phyloP scores from a whole-genome alignment of 495 filamentous ascomycete species.

The Aspergillus egyptiacus region DNA sequence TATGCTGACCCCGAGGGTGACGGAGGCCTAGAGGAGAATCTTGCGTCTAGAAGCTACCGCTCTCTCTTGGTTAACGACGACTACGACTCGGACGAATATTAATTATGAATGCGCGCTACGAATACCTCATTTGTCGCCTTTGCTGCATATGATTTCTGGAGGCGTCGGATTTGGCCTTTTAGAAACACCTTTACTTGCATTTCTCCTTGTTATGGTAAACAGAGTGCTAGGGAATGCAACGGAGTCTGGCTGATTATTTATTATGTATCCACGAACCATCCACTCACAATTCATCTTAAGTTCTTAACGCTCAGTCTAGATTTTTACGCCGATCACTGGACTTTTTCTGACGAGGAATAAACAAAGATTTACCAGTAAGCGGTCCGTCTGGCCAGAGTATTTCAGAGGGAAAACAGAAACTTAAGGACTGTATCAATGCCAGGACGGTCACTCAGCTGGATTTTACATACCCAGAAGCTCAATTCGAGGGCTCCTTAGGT shows the following conservation, averaged over 20 bases:
- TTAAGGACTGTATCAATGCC: too few species aligned
- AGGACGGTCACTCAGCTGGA: too few species aligned
- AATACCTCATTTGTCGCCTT: background rate
- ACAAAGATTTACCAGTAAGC: too few species aligned
- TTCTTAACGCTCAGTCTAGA: background rate
- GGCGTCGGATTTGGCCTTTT: background rate
- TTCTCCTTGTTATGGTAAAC: background rate
- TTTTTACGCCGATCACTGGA: too few species aligned
- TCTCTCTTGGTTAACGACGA: slow-evolving; percentile 45
- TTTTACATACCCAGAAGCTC: too few species aligned
- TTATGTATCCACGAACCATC: background rate
- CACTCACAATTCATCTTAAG: background rate
- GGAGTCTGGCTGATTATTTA: background rate
- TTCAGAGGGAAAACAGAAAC: too few species aligned
- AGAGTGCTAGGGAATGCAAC: background rate
- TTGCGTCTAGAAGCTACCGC: slow-evolving; percentile 49
- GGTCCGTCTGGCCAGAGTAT: too few species aligned
- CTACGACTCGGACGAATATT: slow-evolving; percentile 50
- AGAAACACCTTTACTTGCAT: background rate
- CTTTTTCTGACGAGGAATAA: too few species aligned
- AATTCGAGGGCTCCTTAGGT: too few species aligned
- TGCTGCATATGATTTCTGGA: background rate
- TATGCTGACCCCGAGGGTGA: slow-evolving; percentile 80
- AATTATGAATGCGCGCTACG: slow-evolving; percentile 11
- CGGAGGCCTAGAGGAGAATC: slow-evolving; percentile 80